These are phyloP conservation scores for Ustilago nuda DNA, from an alignment of 1,284 basidiomycete genomes.

Conservation along the genomic window DNA sequence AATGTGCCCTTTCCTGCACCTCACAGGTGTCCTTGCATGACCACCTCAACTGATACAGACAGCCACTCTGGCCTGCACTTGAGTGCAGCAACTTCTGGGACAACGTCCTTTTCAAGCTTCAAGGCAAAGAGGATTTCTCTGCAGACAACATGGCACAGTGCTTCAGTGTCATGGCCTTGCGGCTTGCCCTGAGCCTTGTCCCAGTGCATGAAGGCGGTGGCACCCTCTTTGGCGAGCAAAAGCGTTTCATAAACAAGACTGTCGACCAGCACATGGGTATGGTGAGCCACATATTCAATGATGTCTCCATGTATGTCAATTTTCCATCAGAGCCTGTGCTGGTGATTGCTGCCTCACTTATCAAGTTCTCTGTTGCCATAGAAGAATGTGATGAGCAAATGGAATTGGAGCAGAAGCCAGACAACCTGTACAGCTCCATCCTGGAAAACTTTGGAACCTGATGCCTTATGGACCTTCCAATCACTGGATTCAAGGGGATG, in stretches of 20 bases:
- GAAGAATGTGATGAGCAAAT: not conserved
- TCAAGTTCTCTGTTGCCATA: slow-evolving; percentile 14
- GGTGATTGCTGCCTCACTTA: slow-evolving; percentile 10
- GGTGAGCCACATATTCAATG: not conserved
- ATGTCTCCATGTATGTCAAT: not conserved
- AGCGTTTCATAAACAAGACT: not conserved
- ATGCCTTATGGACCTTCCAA: not conserved
- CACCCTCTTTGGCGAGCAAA: not conserved
- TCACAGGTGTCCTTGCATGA: not conserved
- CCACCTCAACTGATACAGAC: not conserved
- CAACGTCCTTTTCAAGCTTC: slow-evolving; percentile 8
- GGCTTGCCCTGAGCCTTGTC: slow-evolving; percentile 9
- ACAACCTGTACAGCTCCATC: slow-evolving; percentile 1
- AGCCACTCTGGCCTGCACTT: slow-evolving; percentile 16
- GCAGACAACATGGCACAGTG: not conserved
- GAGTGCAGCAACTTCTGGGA: not conserved
- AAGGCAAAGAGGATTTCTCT: not conserved
- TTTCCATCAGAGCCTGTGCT: slow-evolving; percentile 15
- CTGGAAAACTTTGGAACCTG: not conserved
- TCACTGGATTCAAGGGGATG: slow-evolving; percentile 4
- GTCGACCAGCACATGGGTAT: slow-evolving; percentile 22
- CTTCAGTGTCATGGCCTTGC: slow-evolving; percentile 16
- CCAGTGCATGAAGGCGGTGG: not conserved
- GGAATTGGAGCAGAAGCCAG: not conserved
- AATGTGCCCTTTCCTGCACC: not conserved